A percentile compares a stretch with the other conserved stretches of the same genome.
Conservation (phyloP, 116 monocot species). For the Phalaenopsis hybrid region DNA sequence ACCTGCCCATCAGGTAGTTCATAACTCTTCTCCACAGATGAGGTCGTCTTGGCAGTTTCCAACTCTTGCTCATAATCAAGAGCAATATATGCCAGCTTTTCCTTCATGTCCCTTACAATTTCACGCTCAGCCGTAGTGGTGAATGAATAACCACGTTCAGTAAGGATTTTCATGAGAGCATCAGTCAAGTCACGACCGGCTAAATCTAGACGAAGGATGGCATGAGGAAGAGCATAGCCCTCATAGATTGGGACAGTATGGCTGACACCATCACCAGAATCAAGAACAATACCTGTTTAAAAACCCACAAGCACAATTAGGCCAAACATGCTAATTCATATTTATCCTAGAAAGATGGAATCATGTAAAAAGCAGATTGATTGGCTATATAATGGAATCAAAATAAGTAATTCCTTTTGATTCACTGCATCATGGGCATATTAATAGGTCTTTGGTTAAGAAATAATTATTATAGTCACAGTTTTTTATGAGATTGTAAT, state of each 20-base stretch:
- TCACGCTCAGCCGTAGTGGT: slow-evolving; percentile 41
- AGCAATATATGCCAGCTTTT: slow-evolving; percentile 36
- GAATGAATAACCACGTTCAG: slow-evolving; percentile 37
- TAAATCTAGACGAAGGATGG: slow-evolving; percentile 36
- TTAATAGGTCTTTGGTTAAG: too few species aligned
- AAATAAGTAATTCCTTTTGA: too few species aligned
- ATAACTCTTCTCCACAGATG: slow-evolving; percentile 33
- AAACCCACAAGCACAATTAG: background rate
- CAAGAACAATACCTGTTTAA: slow-evolving; percentile 35
- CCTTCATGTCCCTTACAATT: slow-evolving; percentile 39
- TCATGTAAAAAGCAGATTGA: too few species aligned
- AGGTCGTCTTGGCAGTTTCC: slow-evolving; percentile 32
- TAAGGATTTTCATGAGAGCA: slow-evolving; percentile 39
- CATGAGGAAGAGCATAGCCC: slow-evolving; percentile 41
- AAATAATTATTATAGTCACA: too few species aligned
- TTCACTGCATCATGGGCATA: too few species aligned
- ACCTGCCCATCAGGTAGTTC: slow-evolving; percentile 35
- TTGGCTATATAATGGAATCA: too few species aligned
- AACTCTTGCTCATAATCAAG: slow-evolving; percentile 38
- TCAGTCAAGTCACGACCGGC: slow-evolving; percentile 43
- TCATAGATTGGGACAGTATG: slow-evolving; percentile 39
- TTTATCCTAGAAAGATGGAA: too few species aligned
- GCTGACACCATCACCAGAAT: slow-evolving; percentile 37
- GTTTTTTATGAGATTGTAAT: too few species aligned
- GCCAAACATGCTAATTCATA: background rate